A percentile compares a stretch with the other conserved stretches of the same genome.
Evolutionary conservation across 2,329 filamentous ascomycete species (phyloP).

Genomic region (Verticillium nonalfalfae): DNA sequence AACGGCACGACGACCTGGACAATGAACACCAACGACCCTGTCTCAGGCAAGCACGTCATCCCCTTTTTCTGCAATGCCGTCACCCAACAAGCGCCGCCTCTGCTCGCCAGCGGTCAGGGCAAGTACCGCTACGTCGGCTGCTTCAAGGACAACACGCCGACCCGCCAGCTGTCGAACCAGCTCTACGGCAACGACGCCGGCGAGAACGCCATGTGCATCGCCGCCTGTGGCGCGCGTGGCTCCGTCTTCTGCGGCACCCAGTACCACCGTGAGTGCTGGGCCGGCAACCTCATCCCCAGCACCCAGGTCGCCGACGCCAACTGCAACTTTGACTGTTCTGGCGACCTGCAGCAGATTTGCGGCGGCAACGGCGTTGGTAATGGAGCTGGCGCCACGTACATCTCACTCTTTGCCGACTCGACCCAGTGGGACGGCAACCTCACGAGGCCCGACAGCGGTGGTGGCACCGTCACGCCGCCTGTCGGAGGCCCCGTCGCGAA

Average conservation of each 20-base stretch:
- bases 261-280: slow-evolving; percentile 48
- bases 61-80: slow-evolving; percentile 45
- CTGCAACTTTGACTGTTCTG: slow-evolving; percentile 45
- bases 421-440: slow-evolving; percentile 17
- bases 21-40: slow-evolving; percentile 48
- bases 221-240: slow-evolving; percentile 25
- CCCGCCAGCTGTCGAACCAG: slow-evolving; percentile 38
- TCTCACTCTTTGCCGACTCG: slow-evolving; percentile 39
- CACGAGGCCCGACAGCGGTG: slow-evolving; percentile 11
- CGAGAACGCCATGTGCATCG: slow-evolving; percentile 38
- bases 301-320: slow-evolving; percentile 34
- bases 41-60: slow-evolving; percentile 42
- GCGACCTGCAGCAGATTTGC: slow-evolving; percentile 41
- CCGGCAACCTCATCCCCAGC: slow-evolving; percentile 37
- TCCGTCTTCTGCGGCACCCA: slow-evolving; percentile 39
- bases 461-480: slow-evolving; percentile 4
- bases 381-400: slow-evolving; percentile 27
- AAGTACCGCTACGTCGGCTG: slow-evolving; percentile 47
- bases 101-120: slow-evolving; percentile 33
- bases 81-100: slow-evolving; percentile 43
- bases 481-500: slow-evolving; percentile 22
- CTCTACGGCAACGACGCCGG: slow-evolving; percentile 31
- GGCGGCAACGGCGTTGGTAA: slow-evolving; percentile 34
- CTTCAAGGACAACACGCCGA: slow-evolving; percentile 48
- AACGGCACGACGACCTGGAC: slow-evolving; percentile 43